Conservation (phyloP, 495 filamentous ascomycete genomes). For the Penicillium daleae region DNA sequence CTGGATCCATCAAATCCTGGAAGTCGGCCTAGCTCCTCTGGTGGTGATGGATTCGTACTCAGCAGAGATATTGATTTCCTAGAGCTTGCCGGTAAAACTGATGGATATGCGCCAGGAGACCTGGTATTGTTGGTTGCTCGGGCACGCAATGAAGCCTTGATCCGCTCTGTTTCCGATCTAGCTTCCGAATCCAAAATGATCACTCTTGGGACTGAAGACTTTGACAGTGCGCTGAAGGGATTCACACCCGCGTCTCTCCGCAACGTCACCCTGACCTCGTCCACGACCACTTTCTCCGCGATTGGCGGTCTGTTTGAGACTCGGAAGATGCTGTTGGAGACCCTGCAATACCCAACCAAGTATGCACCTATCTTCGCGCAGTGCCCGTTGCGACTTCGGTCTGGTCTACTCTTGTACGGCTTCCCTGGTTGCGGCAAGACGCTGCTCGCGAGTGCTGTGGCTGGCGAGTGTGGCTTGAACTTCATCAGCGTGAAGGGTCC, state of each 20-base stretch:
- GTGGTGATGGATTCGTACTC: conserved; percentile 65
- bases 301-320: conserved; percentile 89
- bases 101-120: conserved; percentile 98
- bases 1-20: conserved; percentile 64
- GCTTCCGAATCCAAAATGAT: conserved; percentile 49
- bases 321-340: conserved; percentile 85
- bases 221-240: conserved; percentile 79
- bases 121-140: conserved; percentile 82
- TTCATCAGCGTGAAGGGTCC: conserved; percentile 98
- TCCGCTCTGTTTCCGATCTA: conserved; percentile 61
- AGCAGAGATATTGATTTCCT: conserved; percentile 84
- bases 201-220: conserved; percentile 70
- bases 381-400: conserved; percentile 89
- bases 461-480: conserved; percentile 93
- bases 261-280: conserved; percentile 89
- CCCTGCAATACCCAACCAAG: conserved; percentile 93
- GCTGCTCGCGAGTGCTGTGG: conserved; percentile 87
- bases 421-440: conserved; percentile 98
- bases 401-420: conserved; percentile 89
- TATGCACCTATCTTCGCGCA: conserved; percentile 98
- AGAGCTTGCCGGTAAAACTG: conserved; percentile 87
- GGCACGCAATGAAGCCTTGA: conserved; percentile 88
- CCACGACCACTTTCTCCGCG: conserved; percentile 82
- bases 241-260: conserved; percentile 94
- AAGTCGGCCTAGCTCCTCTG: conserved; percentile 51